phyloP scores from a whole-genome alignment of 495 filamentous ascomycete species.

The Penicillium herquei region DNA sequence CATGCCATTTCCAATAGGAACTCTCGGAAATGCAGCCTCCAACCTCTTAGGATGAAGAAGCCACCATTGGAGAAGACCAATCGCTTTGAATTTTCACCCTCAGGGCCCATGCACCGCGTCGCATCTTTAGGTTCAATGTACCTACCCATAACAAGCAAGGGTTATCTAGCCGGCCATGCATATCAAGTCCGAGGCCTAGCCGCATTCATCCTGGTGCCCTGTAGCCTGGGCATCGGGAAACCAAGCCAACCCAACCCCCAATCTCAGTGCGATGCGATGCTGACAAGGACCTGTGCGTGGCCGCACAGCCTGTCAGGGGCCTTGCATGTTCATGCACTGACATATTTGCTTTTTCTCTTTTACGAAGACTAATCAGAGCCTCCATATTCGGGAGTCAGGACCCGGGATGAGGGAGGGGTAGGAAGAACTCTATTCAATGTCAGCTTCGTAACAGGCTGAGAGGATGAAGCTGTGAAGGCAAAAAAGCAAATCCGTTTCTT shows the following conservation, averaged over 20 bases:
- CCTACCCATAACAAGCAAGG: slow-evolving; percentile 12
- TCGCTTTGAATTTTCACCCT: neutral
- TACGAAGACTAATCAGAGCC: neutral
- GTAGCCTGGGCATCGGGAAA: neutral
- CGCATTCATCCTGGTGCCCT: slow-evolving; percentile 5
- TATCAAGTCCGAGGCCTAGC: slow-evolving; percentile 9
- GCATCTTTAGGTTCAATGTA: slow-evolving; percentile 7
- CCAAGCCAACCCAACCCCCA: neutral
- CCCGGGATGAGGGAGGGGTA: neutral
- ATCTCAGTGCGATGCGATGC: neutral
- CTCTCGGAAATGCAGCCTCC: neutral
- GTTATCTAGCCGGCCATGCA: slow-evolving; percentile 15
- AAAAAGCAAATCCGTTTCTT: neutral
- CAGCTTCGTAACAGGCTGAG: neutral
- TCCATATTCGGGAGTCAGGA: neutral
- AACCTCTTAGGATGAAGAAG: no score
- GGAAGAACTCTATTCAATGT: neutral
- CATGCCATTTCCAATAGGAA: neutral
- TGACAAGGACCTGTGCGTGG: neutral
- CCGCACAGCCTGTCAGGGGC: slow-evolving; percentile 3
- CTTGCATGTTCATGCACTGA: slow-evolving; percentile 4
- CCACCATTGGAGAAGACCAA: neutral
- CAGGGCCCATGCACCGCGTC: slow-evolving; percentile 5
- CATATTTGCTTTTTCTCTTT: neutral
- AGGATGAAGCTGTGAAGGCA: neutral